Conservation (phyloP, 441 rosid genomes). For the Bruguiera hainesii region DNA sequence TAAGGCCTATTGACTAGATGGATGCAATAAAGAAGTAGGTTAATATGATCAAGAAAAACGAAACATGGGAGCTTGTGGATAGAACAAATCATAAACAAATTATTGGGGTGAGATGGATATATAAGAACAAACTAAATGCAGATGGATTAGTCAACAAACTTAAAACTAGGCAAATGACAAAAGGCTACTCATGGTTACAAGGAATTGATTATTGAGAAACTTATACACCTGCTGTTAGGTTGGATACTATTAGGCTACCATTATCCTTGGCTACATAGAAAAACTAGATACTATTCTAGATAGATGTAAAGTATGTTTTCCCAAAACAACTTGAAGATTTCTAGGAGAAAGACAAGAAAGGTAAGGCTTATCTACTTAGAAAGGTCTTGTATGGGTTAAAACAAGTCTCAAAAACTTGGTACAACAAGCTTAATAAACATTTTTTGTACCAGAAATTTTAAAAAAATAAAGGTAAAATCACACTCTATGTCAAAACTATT, state of each 20-base stretch:
- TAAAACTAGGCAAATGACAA: neutral
- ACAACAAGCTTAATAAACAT: neutral
- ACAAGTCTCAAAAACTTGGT: neutral
- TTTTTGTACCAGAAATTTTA: rapidly evolving
- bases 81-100: neutral
- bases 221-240: neutral
- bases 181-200: neutral
- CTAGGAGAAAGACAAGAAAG: neutral
- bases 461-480: neutral
- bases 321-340: neutral
- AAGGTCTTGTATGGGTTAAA: neutral
- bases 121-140: neutral
- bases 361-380: neutral
- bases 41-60: neutral
- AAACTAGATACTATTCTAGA: neutral
- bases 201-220: neutral
- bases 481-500: neutral
- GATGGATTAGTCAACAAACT: neutral
- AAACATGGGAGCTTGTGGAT: neutral
- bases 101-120: neutral
- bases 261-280: neutral
- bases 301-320: neutral
- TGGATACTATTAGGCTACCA: neutral
- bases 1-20: neutral
- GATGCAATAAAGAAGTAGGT: neutral